Conservation (phyloP, 2,329 filamentous ascomycete genomes). For the Aspergillus sp. region DNA sequence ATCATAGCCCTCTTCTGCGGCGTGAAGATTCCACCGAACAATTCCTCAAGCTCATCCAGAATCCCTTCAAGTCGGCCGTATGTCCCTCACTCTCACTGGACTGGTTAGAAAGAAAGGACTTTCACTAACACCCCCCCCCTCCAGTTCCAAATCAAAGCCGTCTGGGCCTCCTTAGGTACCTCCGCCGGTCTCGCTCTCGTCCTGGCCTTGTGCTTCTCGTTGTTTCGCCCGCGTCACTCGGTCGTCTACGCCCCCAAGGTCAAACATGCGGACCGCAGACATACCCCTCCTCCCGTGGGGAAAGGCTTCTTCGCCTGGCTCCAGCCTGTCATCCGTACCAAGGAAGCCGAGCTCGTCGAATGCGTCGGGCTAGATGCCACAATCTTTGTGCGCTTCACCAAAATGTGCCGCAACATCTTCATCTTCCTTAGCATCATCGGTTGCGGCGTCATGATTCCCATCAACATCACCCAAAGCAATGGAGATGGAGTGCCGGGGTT, state of each 20-base stretch:
- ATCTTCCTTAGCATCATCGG: slow-evolving; percentile 68
- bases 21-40: slow-evolving; percentile 32
- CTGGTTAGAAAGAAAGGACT: neutral
- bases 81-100: slow-evolving; percentile 13
- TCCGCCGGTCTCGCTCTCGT: slow-evolving; percentile 72
- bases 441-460: slow-evolving; percentile 73
- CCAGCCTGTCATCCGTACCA: slow-evolving; percentile 70
- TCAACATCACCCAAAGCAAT: slow-evolving; percentile 62
- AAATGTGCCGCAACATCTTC: slow-evolving; percentile 93
- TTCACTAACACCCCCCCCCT: slow-evolving; percentile 7
- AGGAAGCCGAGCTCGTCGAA: slow-evolving; percentile 73
- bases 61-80: slow-evolving; percentile 46
- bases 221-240: slow-evolving; percentile 86
- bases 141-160: slow-evolving; percentile 59
- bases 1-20: slow-evolving; percentile 21
- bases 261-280: slow-evolving; percentile 86
- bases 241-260: slow-evolving; percentile 92
- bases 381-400: slow-evolving; percentile 80
- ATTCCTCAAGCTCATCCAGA: slow-evolving; percentile 43
- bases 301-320: slow-evolving; percentile 90
- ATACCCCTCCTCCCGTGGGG: slow-evolving; percentile 80
- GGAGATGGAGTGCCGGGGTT: slow-evolving; percentile 22
- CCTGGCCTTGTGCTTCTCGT: slow-evolving; percentile 78
- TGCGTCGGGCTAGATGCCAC: slow-evolving; percentile 87
- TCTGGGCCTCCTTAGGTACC: slow-evolving; percentile 75